These are phyloP conservation scores for Suillus clintonianus DNA, from an alignment of 768 basidiomycete species.

Conservation along the genomic window DNA sequence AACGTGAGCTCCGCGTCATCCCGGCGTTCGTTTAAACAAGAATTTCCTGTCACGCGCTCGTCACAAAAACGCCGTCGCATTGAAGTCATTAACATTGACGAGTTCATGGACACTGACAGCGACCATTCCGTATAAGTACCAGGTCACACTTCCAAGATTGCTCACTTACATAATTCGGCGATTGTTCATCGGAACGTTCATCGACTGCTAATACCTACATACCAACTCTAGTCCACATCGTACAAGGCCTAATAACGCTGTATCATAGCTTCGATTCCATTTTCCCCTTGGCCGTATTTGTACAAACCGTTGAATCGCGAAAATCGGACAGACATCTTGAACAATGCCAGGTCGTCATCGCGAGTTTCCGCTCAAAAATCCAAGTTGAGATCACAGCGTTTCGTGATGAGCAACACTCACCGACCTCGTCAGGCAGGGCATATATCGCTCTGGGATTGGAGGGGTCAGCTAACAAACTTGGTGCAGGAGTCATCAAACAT, in stretches of 20 bases:
- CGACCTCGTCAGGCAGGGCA: constrained; percentile 50
- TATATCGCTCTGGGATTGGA: constrained; percentile 94
- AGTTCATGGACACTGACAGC: not conserved
- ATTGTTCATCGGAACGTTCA: not conserved
- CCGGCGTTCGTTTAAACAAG: not conserved
- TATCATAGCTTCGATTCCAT: not conserved
- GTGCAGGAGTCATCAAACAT: constrained; percentile 90
- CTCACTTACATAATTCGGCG: not conserved
- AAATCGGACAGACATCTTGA: not conserved
- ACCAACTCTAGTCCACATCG: no score
- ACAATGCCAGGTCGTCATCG: constrained; percentile 22
- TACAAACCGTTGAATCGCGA: not conserved
- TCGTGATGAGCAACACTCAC: constrained; percentile 7
- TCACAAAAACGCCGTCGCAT: not conserved
- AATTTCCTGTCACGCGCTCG: not conserved
- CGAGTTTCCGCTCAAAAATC: constrained; percentile 32
- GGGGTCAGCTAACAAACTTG: constrained; percentile 97
- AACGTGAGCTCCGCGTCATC: not conserved
- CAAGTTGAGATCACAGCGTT: constrained; percentile 28
- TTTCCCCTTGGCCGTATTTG: not conserved
- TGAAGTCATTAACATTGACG: not conserved
- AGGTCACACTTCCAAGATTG: no score
- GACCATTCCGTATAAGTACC: no score
- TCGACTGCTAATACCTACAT: not conserved
- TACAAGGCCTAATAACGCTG: not conserved